Conservation (phyloP, 108 stramenopile species). For the Skeletonema costatum region DNA sequence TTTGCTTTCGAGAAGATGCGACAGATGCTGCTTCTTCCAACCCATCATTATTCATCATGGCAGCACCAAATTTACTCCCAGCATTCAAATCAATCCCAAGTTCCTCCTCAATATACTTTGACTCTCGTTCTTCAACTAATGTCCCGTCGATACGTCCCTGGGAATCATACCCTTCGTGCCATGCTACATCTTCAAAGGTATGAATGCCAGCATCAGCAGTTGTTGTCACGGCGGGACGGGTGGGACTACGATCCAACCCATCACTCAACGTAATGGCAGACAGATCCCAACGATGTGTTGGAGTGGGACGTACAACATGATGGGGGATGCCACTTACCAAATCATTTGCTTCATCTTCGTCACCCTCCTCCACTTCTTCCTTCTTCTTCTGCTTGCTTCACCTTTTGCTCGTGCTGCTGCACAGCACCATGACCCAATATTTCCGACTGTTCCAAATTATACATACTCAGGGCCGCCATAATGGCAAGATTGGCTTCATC, state of each 20-base stretch:
- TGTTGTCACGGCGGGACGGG: background rate
- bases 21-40: background rate
- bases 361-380: background rate
- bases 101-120: slow-evolving; percentile 24
- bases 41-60: background rate
- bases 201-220: background rate
- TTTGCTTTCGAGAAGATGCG: background rate
- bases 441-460: slow-evolving; percentile 2
- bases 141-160: slow-evolving; percentile 38
- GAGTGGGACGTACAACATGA: background rate
- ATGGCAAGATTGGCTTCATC: slow-evolving; percentile 41
- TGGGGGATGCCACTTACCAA: background rate
- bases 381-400: background rate
- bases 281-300: slow-evolving; percentile 3
- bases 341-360: background rate
- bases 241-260: background rate
- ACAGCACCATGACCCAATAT: background rate
- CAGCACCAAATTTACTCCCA: background rate
- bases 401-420: background rate
- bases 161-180: slow-evolving; percentile 38
- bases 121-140: slow-evolving; percentile 32
- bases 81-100: background rate
- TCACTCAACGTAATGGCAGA: background rate
- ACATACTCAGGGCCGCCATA: slow-evolving; percentile 16
- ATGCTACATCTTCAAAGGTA: slow-evolving; percentile 37